phyloP scores from a whole-genome alignment of 768 basidiomycete species.

The Boletales sp. region DNA sequence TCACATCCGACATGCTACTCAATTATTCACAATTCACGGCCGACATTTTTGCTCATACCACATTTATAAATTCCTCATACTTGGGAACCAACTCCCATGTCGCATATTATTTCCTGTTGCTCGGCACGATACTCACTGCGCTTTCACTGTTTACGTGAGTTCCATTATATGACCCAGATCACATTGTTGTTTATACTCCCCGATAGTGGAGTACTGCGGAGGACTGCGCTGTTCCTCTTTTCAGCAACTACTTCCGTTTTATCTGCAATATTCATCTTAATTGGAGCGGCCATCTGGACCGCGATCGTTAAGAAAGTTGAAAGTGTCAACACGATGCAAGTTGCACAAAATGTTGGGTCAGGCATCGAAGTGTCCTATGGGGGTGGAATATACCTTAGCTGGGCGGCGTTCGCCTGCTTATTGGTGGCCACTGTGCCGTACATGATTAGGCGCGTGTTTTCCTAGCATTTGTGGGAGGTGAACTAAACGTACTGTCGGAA shows the following conservation, averaged over 20 bases:
- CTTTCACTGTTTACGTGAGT: conserved; percentile 67
- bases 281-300: conserved; percentile 76
- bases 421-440: conserved; percentile 68
- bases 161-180: conserved; percentile 1
- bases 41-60: conserved; percentile 47
- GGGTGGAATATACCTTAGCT: conserved; percentile 59
- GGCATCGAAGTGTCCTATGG: conserved; percentile 66
- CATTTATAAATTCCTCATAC: conserved; percentile 59
- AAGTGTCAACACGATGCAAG: conserved; percentile 50
- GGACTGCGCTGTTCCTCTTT: conserved; percentile 60
- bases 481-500: neutral
- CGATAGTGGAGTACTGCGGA: conserved; percentile 62
- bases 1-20: conserved; percentile 62
- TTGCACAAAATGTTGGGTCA: conserved; percentile 42
- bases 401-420: conserved; percentile 72
- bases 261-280: conserved; percentile 59
- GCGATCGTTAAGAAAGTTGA: conserved; percentile 62
- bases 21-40: conserved; percentile 59
- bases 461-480: neutral
- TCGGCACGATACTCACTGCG: conserved; percentile 66
- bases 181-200: conserved; percentile 1
- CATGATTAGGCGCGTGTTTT: conserved; percentile 60
- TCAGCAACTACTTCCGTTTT: conserved; percentile 62
- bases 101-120: conserved; percentile 71
- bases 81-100: conserved; percentile 60